These are phyloP conservation scores for Plasmodium knowlesi DNA, from an alignment of 169 alveolate species.

Conservation along the genomic window DNA sequence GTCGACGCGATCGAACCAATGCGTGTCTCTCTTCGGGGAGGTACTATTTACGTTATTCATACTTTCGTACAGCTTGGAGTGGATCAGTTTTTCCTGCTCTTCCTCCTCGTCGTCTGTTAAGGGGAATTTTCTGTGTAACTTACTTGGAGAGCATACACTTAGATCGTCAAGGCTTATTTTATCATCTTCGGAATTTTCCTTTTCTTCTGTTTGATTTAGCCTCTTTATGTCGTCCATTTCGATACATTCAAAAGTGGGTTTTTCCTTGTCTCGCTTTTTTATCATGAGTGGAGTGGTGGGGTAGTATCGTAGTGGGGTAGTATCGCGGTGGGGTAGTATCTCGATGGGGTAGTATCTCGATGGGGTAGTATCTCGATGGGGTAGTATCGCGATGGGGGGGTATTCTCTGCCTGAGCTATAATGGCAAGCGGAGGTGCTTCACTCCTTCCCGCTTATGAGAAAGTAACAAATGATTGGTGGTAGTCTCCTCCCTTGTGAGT, in stretches of 20 bases:
- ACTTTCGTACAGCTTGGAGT: constrained; percentile 20
- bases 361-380: no score
- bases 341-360: no score
- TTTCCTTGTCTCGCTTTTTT: constrained; percentile 1
- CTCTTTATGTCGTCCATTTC: constrained; percentile 56
- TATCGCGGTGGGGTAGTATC: no score
- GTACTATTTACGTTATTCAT: neutral
- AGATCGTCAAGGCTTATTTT: constrained; percentile 15
- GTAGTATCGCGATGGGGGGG: no score
- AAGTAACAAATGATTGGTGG: neutral
- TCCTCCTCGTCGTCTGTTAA: neutral
- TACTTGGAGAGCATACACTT: constrained; percentile 21
- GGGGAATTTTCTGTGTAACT: neutral
- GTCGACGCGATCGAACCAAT: constrained; percentile 50
- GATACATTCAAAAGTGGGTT: constrained; percentile 31
- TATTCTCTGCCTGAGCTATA: no score
- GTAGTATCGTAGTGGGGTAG: no score
- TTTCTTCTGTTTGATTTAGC: neutral
- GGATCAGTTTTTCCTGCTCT: constrained; percentile 8
- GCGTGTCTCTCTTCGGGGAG: neutral
- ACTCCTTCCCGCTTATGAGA: no score
- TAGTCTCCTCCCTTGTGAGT: neutral
- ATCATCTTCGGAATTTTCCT: constrained; percentile 24
- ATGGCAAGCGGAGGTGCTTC: no score
- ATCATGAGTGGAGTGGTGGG: neutral